Percentiles rank a stretch among this genome's conserved stretches.
Evolutionary conservation across 805 yeast species (phyloP).

Genomic region (Monosporozyma servazzii): DNA sequence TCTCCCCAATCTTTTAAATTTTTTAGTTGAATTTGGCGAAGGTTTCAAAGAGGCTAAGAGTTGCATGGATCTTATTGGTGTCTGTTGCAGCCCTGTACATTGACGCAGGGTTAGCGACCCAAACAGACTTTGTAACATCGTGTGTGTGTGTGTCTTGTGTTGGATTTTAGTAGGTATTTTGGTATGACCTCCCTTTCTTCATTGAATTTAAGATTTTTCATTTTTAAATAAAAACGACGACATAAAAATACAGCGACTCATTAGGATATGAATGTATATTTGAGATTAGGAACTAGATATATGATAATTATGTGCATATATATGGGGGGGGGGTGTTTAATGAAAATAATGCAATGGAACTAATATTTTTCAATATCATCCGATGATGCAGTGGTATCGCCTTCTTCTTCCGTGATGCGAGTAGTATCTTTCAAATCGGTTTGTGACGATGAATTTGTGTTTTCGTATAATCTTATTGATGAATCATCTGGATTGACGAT

Average conservation of each 20-base stretch:
- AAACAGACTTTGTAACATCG: neutral
- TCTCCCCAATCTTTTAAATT: conserved; percentile 77
- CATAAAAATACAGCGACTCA: too few relatives aligned
- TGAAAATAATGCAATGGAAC: neutral
- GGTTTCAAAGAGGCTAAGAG: conserved; percentile 49
- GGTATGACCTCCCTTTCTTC: neutral
- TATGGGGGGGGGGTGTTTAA: neutral
- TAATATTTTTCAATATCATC: neutral
- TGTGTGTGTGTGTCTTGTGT: neutral
- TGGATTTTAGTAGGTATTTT: conserved; percentile 1
- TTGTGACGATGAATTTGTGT: neutral
- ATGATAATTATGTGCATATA: neutral
- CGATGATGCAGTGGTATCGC: neutral
- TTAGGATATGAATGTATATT: neutral
- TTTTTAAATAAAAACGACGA: too few relatives aligned
- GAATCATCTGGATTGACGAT: conserved; percentile 38
- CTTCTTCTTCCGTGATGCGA: neutral
- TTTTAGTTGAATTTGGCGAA: conserved; percentile 49
- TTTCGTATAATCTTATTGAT: neutral
- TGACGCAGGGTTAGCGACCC: neutral
- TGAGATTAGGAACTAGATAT: neutral
- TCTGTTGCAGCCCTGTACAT: neutral
- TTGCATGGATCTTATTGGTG: conserved; percentile 1
- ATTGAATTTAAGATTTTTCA: too few relatives aligned
- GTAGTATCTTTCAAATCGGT: neutral